Base-by-base conservation (phyloP, 140 eudicot genomes). In the Eryngium alpinum region DNA sequence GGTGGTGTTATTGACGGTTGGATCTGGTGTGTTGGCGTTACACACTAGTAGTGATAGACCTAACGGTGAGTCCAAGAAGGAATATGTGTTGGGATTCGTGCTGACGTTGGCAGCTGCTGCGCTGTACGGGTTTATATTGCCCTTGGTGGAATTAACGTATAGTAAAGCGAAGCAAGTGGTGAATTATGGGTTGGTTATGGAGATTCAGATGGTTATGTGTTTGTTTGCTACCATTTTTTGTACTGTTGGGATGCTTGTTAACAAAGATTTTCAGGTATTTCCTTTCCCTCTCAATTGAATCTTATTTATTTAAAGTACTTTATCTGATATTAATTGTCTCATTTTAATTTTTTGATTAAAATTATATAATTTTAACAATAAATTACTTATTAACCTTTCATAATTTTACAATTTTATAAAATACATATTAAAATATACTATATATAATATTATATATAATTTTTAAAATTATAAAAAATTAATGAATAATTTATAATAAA, bases 121-220 rank as follows among this genome's bases (percentile, higher is more conserved):
- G 43, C 73, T 89, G 81, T 85, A 85, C 34, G 90, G 90, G 28
- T 79, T 85, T 59, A 72, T 83, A 33, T 29, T 89, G 84, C 90
- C 90, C 29, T 72, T 89, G 78, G 78, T 89, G 17, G 90, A 89
- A 77, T 19, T 89, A 21, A 85, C 87, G 77, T 89, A 89, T 72
- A 81, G 56, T 16, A 87, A 85, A 80, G 86, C 90, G 10, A 83
- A 81, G 31, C 90, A 89, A 34, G 77, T 33, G 46, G 79, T 87
- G n/a, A 87, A 86, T 18, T 89, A 89, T 49, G 81, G 88, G 14
- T 29, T 89, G 80, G 92, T 89, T 70, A 24, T 89, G 87, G 92
- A 89, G 84, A 77, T 87, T 83, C 90, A 89, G 38, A 28, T 85
- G 46, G 80, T 89, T 2, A 81, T 87, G 89, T 85, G 90, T 38